These are phyloP conservation scores for Chlorociboria aeruginascens DNA, from an alignment of 495 filamentous ascomycete genomes.

Conservation along the genomic window DNA sequence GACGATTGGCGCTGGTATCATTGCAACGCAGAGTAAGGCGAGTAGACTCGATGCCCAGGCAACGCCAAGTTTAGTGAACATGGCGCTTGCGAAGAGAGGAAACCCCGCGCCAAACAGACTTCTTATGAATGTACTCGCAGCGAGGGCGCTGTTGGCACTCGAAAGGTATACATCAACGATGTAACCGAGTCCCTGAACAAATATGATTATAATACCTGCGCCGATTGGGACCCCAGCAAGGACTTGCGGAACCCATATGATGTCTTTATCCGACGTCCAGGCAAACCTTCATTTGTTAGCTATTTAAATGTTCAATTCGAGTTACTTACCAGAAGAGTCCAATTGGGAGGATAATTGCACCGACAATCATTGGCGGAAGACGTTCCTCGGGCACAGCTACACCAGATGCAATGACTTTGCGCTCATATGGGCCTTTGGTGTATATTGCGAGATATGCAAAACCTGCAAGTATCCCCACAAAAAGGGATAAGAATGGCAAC, in stretches of 20 bases:
- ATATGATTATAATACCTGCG: constrained; percentile 44
- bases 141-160: constrained; percentile 45
- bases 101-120: constrained; percentile 52
- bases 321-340: constrained; percentile 32
- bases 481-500: background rate
- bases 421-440: background rate
- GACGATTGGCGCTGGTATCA: constrained; percentile 56
- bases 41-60: background rate
- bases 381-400: constrained; percentile 50
- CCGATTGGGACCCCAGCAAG: constrained; percentile 63
- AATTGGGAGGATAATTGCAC: constrained; percentile 44
- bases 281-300: constrained; percentile 43
- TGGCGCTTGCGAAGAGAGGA: constrained; percentile 47
- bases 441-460: constrained; percentile 37
- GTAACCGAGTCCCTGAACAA: constrained; percentile 23
- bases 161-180: constrained; percentile 49
- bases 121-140: constrained; percentile 56
- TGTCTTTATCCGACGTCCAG: constrained; percentile 52
- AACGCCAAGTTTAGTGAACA: constrained; percentile 38
- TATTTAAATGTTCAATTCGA: background rate
- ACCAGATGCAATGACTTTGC: background rate
- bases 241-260: constrained; percentile 56
- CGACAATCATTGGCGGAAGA: constrained; percentile 71
- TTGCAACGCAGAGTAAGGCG: constrained; percentile 44
- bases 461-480: constrained; percentile 48